Percentiles rank a stretch among this genome's conserved stretches.
Evolutionary conservation across 495 filamentous ascomycete species (phyloP).

Genomic region (Hypoxylon lienhwacheense): DNA sequence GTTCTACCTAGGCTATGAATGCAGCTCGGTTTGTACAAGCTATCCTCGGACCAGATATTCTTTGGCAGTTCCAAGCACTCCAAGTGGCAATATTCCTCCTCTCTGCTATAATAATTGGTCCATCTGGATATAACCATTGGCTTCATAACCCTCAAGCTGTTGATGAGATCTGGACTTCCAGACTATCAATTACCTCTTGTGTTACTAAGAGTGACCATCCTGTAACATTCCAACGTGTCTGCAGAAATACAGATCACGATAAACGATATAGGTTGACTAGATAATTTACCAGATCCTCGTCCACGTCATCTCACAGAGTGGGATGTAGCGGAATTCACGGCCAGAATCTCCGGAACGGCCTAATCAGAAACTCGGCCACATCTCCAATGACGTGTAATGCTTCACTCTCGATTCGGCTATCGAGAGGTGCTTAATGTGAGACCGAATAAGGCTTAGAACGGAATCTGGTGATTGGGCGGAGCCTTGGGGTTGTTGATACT

Average conservation of each 20-base stretch:
- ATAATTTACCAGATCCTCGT: neutral
- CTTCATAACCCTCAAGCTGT: too few species aligned
- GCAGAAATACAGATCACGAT: too few species aligned
- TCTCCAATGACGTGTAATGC: constrained; percentile 19
- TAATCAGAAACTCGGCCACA: constrained; percentile 1
- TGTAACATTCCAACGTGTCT: too few species aligned
- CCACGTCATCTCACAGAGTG: neutral
- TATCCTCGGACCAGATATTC: too few species aligned
- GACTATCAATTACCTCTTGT: neutral
- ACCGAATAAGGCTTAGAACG: neutral
- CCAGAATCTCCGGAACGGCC: constrained; percentile 8
- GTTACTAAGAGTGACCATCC: too few species aligned
- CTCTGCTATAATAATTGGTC: too few species aligned
- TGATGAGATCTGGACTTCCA: neutral
- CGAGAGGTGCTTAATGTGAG: neutral
- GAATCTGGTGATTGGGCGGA: constrained; percentile 5
- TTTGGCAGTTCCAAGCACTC: too few species aligned
- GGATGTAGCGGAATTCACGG: neutral
- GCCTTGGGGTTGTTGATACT: neutral
- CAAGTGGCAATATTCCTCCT: too few species aligned
- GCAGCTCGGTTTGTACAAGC: too few species aligned
- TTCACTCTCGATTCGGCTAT: neutral
- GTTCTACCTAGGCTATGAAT: too few species aligned
- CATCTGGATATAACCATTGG: too few species aligned
- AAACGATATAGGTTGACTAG: neutral